phyloP scores from a whole-genome alignment of 2,329 filamentous ascomycete species.

The Clarireedia monteithiana region DNA sequence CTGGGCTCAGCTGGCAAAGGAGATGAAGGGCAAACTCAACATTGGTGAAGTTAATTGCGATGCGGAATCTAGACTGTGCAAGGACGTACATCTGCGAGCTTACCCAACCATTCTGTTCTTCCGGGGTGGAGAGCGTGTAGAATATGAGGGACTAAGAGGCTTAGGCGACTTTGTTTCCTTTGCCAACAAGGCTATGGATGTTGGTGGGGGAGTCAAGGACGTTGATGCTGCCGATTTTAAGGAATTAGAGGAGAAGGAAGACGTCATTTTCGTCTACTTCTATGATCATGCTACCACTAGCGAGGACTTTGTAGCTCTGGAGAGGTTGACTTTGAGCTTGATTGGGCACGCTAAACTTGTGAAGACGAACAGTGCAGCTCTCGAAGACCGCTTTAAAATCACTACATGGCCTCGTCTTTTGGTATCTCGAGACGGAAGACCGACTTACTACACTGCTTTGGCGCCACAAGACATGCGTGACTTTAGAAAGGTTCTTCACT shows the following conservation, averaged over 20 bases:
- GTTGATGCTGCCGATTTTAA: slow-evolving; percentile 71
- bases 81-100: slow-evolving; percentile 70
- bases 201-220: slow-evolving; percentile 69
- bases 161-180: slow-evolving; percentile 85
- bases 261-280: slow-evolving; percentile 95
- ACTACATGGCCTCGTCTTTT: slow-evolving; percentile 92
- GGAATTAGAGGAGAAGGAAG: slow-evolving; percentile 81
- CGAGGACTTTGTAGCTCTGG: slow-evolving; percentile 85
- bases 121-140: slow-evolving; percentile 81
- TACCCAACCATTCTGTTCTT: slow-evolving; percentile 94
- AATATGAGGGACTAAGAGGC: slow-evolving; percentile 87
- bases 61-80: slow-evolving; percentile 77
- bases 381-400: slow-evolving; percentile 85
- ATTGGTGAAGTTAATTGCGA: slow-evolving; percentile 97
- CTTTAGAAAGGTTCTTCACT: slow-evolving; percentile 67
- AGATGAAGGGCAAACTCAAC: slow-evolving; percentile 84
- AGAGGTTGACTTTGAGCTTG: slow-evolving; percentile 77
- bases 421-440: slow-evolving; percentile 80
- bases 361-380: slow-evolving; percentile 71
- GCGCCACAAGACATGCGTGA: slow-evolving; percentile 91
- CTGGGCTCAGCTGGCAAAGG: slow-evolving; percentile 83
- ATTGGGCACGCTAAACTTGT: slow-evolving; percentile 90
- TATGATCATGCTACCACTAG: slow-evolving; percentile 91
- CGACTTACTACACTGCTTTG: slow-evolving; percentile 82
- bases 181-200: slow-evolving; percentile 75